These are phyloP conservation scores for Termitomyces sp. DNA, from an alignment of 768 basidiomycete species.

Conservation along the genomic window DNA sequence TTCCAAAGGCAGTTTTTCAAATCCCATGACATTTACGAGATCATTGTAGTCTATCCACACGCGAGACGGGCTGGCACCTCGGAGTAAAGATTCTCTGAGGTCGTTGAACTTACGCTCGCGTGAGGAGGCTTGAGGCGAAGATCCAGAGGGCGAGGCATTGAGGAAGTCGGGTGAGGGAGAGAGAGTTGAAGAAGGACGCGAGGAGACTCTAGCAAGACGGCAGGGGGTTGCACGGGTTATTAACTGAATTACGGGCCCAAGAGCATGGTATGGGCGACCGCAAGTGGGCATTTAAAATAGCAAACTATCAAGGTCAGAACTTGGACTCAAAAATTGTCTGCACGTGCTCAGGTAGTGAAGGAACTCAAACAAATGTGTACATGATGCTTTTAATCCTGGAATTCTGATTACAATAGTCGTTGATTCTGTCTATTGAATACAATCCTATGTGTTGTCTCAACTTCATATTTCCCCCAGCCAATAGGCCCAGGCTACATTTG, in stretches of 20 bases:
- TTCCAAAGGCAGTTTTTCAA: slow-evolving; percentile 51
- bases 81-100: slow-evolving; percentile 28
- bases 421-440: no score
- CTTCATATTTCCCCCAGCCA: no score
- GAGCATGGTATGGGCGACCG: slow-evolving; percentile 14
- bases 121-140: slow-evolving; percentile 9
- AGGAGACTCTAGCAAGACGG: not conserved
- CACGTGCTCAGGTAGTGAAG: slow-evolving; percentile 3
- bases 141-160: slow-evolving; percentile 1
- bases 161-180: slow-evolving; percentile 5
- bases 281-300: slow-evolving; percentile 20
- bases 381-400: no score
- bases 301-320: not conserved
- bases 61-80: slow-evolving; percentile 35
- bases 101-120: slow-evolving; percentile 19
- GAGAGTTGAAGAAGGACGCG: slow-evolving; percentile 9
- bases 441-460: no score
- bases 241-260: slow-evolving; percentile 15
- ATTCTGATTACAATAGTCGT: no score
- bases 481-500: no score
- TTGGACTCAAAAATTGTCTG: slow-evolving; percentile 1
- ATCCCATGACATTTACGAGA: slow-evolving; percentile 43
- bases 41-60: slow-evolving; percentile 65
- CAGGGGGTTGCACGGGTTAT: slow-evolving; percentile 9
- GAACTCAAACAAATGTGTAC: no score